phyloP scores from a whole-genome alignment of 1,284 basidiomycete species.

The Ceratorhiza oryzae-sativae region DNA sequence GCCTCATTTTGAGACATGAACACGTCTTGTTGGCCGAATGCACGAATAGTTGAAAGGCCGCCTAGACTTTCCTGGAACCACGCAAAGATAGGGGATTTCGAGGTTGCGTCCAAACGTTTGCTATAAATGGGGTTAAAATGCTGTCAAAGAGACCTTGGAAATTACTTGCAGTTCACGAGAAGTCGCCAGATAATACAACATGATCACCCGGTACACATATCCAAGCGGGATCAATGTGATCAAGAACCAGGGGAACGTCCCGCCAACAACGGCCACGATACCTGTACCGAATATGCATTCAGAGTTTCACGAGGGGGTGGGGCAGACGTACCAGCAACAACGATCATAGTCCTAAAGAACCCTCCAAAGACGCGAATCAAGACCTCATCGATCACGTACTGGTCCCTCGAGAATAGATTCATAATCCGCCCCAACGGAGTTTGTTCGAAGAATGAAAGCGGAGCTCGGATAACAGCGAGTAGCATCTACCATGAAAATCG shows the following conservation, averaged over 20 bases:
- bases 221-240: constrained; percentile 76
- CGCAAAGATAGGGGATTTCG: constrained; percentile 87
- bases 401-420: constrained; percentile 91
- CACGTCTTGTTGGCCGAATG: constrained; percentile 72
- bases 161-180: constrained; percentile 73
- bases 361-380: constrained; percentile 75
- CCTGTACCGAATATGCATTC: constrained; percentile 54
- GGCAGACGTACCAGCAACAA: constrained; percentile 33
- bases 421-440: constrained; percentile 84
- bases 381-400: constrained; percentile 88
- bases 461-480: constrained; percentile 78
- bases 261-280: constrained; percentile 80
- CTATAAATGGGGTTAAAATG: constrained; percentile 4
- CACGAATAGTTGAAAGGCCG: constrained; percentile 87
- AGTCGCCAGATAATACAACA: constrained; percentile 88
- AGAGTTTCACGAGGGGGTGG: background rate
- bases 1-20: constrained; percentile 83
- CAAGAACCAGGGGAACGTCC: constrained; percentile 84
- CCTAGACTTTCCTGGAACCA: constrained; percentile 68
- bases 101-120: constrained; percentile 90
- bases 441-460: constrained; percentile 86
- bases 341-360: constrained; percentile 62
- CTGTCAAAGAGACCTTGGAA: background rate
- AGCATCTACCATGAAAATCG: constrained; percentile 64
- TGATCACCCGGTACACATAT: constrained; percentile 78